Evolutionary conservation across 495 filamentous ascomycete genomes (phyloP).

Genomic region (Choiromyces venosus): DNA sequence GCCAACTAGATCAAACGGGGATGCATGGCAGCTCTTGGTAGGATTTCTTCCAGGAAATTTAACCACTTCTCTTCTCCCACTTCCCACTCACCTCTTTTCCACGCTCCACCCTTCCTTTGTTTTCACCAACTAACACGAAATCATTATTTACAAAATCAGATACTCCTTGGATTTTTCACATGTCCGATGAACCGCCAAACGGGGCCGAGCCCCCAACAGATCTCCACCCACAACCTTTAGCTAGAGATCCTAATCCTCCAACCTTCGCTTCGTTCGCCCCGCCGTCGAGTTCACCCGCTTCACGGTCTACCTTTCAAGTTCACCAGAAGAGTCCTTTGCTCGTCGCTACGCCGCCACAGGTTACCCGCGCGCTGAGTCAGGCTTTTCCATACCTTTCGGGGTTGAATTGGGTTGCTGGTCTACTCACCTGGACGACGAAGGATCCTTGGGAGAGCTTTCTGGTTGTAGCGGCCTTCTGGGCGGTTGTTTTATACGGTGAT

Average conservation of each 20-base stretch:
- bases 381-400: conserved; percentile 88
- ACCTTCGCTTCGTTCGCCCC: conserved; percentile 86
- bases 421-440: conserved; percentile 86
- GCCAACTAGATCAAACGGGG: conserved; percentile 19
- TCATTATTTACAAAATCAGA: conserved; percentile 45
- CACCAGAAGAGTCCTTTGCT: conserved; percentile 94
- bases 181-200: conserved; percentile 36
- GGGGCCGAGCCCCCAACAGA: conserved; percentile 5
- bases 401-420: conserved; percentile 71
- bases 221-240: conserved; percentile 20
- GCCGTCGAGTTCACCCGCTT: conserved; percentile 61
- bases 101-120: not conserved
- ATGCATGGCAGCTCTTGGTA: conserved; percentile 63
- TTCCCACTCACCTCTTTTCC: not conserved
- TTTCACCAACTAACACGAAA: not conserved
- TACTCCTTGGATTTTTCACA: conserved; percentile 60
- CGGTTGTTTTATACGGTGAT: conserved; percentile 76
- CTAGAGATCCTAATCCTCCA: conserved; percentile 55
- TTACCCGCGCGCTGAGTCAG: conserved; percentile 87
- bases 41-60: conserved; percentile 18
- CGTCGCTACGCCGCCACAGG: conserved; percentile 84
- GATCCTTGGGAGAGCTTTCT: conserved; percentile 98
- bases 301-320: conserved; percentile 83
- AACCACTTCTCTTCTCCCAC: not conserved
- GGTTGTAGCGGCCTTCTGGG: conserved; percentile 78